Base-by-base conservation (phyloP, 23 red algal species). In the Agarophyton chilense region DNA sequence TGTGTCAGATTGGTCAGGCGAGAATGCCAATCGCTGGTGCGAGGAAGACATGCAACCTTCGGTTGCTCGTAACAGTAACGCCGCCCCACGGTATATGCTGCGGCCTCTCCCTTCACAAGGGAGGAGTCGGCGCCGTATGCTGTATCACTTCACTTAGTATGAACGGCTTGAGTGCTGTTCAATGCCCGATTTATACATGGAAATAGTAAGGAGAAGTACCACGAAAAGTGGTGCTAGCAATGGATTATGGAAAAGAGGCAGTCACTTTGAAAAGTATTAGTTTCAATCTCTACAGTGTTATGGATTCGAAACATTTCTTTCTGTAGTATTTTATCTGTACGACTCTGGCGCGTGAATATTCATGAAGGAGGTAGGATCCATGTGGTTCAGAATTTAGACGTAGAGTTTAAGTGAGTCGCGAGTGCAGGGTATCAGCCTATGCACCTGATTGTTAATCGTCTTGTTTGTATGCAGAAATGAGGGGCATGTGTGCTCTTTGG, bases 221-320 rank as follows among this genome's bases (percentile, higher is more conserved):
- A 47, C 44, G 44, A 9, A 9, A 9, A 31, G 56, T 61, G 22
- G 21, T 2, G 10, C 21, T 25, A 11, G 11, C 56, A 32, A 61
- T 29, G 56, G 22, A 29, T 61, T 31, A 26, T 26, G 10, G 2
- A 25, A 25, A 12, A 47, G 44, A 47, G 24, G 56, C 25, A 61
- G 24, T 2, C 9, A 31, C 9, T 9, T 11, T 61, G 56, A 26
- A 24, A 61, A 25, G 25, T 61, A 10, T 61, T 11, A 8, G 17
- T 56, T 26, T 24, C 6, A 5, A 31, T 61, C 56, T 61, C 25
- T 61, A 25, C 56, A 29, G 1, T 29, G 25, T 10, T 54, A 24
- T 19, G 56, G 56, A 31, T 61, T 61, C 56, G 25, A 31, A 61
- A 61, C 56, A 61, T 61, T 61, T 61, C 56, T 21, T 61, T 61